Evolutionary conservation across 2,329 filamentous ascomycete genomes (phyloP).

Genomic region (Pyrenophora graminea): DNA sequence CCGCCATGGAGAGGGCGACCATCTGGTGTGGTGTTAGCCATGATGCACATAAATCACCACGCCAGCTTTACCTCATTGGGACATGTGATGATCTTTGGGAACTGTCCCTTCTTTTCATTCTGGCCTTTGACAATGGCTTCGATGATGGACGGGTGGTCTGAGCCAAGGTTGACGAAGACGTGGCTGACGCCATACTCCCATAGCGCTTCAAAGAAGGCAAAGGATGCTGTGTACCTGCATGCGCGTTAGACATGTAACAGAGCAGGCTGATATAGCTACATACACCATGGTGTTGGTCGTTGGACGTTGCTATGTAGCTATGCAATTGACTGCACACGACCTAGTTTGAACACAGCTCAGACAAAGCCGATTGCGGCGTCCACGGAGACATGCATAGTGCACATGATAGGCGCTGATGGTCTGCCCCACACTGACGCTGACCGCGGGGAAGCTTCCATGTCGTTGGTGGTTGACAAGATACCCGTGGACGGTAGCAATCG

Average conservation of each 20-base stretch:
- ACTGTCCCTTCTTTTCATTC: constrained; percentile 65
- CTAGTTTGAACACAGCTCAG: not conserved
- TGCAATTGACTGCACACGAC: not conserved
- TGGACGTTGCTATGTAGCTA: not conserved
- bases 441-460: constrained; percentile 17
- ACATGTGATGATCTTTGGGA: constrained; percentile 76
- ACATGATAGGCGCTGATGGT: not conserved
- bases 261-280: not conserved
- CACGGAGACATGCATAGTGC: constrained; percentile 1
- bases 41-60: not conserved
- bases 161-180: constrained; percentile 70
- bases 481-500: too few relatives aligned
- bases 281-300: constrained; percentile 29
- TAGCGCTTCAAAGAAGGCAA: constrained; percentile 80
- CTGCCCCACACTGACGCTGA: constrained; percentile 20
- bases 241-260: not conserved
- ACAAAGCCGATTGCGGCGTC: not conserved
- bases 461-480: not conserved
- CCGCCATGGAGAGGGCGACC: constrained; percentile 83
- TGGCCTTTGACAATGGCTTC: constrained; percentile 80
- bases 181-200: constrained; percentile 61
- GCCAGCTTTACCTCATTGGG: constrained; percentile 68
- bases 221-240: constrained; percentile 70
- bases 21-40: constrained; percentile 57
- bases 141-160: constrained; percentile 75